Conservation (phyloP, 176 grass and related monocot species). For the Rhynchospora breviuscula region DNA sequence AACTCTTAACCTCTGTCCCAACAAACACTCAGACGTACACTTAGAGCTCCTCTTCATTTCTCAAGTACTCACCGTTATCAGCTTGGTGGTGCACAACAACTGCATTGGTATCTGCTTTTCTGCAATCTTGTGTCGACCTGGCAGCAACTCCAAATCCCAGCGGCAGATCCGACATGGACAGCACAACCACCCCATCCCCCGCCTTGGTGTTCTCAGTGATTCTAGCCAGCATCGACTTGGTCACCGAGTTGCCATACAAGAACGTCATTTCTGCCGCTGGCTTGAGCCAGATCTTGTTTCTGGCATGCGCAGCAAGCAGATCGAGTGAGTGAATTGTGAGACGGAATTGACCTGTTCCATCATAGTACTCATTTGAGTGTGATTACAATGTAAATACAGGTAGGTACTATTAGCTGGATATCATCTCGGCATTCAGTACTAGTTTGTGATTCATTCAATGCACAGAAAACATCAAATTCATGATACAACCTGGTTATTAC, state of each 20-base stretch:
- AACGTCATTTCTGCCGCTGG: constrained; percentile 74
- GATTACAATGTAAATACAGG: not conserved
- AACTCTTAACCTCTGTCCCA: not conserved
- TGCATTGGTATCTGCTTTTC: constrained; percentile 70
- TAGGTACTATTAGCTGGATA: not conserved
- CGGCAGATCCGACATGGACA: constrained; percentile 80
- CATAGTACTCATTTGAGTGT: not conserved
- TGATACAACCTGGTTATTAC: not conserved
- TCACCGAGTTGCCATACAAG: constrained; percentile 83
- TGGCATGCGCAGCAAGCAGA: constrained; percentile 79
- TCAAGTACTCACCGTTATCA: constrained; percentile 69
- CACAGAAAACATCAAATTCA: not conserved
- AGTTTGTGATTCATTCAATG: not conserved
- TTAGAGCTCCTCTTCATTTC: constrained; percentile 71
- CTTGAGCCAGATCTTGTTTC: constrained; percentile 84
- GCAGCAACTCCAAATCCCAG: constrained; percentile 69
- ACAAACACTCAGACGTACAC: not conserved
- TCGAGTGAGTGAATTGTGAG: constrained; percentile 79
- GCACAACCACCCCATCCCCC: constrained; percentile 67
- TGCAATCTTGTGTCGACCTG: constrained; percentile 67
- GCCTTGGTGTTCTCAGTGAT: constrained; percentile 77
- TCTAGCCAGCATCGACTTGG: constrained; percentile 73
- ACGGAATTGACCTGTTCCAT: constrained; percentile 42
- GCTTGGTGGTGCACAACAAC: constrained; percentile 75
- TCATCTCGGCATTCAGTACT: not conserved